A percentile compares a stretch with the other conserved stretches of the same genome.
Conservation (phyloP, 2,329 filamentous ascomycete species). For the Aureobasidium sp. region DNA sequence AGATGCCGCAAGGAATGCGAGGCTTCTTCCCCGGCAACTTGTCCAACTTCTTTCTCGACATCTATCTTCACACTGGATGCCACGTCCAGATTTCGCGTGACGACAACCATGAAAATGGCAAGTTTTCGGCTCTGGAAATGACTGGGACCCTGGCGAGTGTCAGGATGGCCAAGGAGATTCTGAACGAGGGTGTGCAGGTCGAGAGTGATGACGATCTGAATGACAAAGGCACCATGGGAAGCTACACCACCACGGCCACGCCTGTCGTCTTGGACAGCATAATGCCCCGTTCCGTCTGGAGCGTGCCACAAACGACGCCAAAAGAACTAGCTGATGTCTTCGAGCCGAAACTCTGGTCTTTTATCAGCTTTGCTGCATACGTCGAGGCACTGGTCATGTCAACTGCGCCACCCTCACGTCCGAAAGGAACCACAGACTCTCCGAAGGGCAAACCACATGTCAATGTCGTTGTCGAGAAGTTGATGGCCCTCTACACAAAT, state of each 20-base stretch:
- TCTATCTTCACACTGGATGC: conserved; percentile 9
- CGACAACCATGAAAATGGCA: background rate
- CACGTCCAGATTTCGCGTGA: conserved; percentile 3
- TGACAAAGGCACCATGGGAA: background rate
- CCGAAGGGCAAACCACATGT: conserved; percentile 9
- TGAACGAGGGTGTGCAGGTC: conserved; percentile 1
- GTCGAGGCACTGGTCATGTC: conserved; percentile 2
- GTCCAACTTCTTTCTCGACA: background rate
- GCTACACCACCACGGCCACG: background rate
- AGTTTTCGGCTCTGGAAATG: background rate
- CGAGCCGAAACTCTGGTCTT: background rate
- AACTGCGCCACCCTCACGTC: background rate
- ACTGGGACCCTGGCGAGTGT: background rate
- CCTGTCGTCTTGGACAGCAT: background rate
- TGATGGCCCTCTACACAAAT: conserved; percentile 17
- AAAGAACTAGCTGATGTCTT: background rate
- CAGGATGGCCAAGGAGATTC: background rate
- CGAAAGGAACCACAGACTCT: background rate
- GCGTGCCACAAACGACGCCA: background rate
- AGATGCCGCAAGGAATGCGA: conserved; percentile 10
- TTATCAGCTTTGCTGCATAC: conserved; percentile 9
- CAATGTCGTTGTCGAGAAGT: conserved; percentile 13
- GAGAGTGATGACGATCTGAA: background rate
- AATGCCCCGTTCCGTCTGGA: background rate
- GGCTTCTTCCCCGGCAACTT: conserved; percentile 10